Conservation (phyloP, 2,329 filamentous ascomycete species). For the Paecilomyces sp. region DNA sequence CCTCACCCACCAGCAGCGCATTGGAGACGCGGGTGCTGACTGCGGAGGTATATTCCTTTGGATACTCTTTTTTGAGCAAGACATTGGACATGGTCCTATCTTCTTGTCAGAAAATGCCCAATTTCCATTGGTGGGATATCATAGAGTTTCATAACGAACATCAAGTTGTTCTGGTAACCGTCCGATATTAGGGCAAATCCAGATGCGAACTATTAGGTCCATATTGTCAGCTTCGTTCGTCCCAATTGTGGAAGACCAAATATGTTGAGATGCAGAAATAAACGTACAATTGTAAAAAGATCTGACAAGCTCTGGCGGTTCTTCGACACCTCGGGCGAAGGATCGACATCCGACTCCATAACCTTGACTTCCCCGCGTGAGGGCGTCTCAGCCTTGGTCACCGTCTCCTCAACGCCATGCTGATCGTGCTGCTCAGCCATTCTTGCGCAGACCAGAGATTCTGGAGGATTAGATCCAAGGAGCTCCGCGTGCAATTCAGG, state of each 20-base stretch:
- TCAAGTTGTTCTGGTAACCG: constrained; percentile 24
- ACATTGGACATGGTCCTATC: constrained; percentile 23
- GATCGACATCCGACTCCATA: constrained; percentile 1
- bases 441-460: neutral
- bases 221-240: neutral
- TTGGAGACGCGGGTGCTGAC: constrained; percentile 23
- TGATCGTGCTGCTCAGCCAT: neutral
- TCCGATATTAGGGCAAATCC: constrained; percentile 22
- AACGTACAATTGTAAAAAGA: constrained; percentile 19
- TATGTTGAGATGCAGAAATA: neutral
- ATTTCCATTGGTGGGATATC: neutral
- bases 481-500: neutral
- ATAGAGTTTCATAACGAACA: constrained; percentile 6
- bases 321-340: constrained; percentile 8
- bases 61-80: constrained; percentile 18
- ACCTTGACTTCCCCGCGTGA: neutral
- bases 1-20: constrained; percentile 19
- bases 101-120: neutral
- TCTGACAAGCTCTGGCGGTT: constrained; percentile 19
- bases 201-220: constrained; percentile 15
- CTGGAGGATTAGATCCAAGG: neutral
- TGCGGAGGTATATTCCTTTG: constrained; percentile 15
- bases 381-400: neutral
- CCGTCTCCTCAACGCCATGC: neutral
- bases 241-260: neutral